Evolutionary conservation across 306 rosid genomes (phyloP), one percentile per base, ranked within the genome.

Genomic region (Astragalus glycyphyllos): DNA sequence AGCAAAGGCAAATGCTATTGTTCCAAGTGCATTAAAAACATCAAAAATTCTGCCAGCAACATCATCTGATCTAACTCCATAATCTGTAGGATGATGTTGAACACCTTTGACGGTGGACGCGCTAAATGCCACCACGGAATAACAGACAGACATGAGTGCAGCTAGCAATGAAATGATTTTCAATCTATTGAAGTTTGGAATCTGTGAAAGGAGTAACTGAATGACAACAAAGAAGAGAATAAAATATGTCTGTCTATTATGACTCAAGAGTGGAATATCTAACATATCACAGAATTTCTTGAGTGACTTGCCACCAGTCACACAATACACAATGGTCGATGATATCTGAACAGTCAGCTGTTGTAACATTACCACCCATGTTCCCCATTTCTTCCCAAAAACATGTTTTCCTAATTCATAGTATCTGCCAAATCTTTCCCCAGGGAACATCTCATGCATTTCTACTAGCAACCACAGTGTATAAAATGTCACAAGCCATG

Each of bases 261-360:
- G 34, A n/a, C 4, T 10, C 7, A 66, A 6, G 4, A 4, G 0
- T 0, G 82, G 72, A 15, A 31, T 35, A 20, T 37, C 0, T 0
- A 64, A 0, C 0, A 83, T 74, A 7, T 85, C 84, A 26, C 38
- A 73, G 60, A 81, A 83, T 51, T 89, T 89, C 83, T 89, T 87
- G 11, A 89, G 17, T 0, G 96, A 89, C 48, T 87, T 87, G 0
- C 96, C 96, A 5, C 96, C 96, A 0, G 92, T 89, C 29, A 89
- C 90, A 6, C 73, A 23, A 35, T 89, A 89, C 7, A 89, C 96
- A 12, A 89, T 89, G 51, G 61, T 51, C 0, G 89, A 42, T 15
- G 90, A 89, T 11, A 87, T 79, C 23, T 87, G 90, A 63, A 89
- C 92, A 0, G 65, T 76, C 13, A 85, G 17, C 14, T 89, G 96